Conservation (phyloP, 768 basidiomycete genomes). For the Agrocybe pediades region DNA sequence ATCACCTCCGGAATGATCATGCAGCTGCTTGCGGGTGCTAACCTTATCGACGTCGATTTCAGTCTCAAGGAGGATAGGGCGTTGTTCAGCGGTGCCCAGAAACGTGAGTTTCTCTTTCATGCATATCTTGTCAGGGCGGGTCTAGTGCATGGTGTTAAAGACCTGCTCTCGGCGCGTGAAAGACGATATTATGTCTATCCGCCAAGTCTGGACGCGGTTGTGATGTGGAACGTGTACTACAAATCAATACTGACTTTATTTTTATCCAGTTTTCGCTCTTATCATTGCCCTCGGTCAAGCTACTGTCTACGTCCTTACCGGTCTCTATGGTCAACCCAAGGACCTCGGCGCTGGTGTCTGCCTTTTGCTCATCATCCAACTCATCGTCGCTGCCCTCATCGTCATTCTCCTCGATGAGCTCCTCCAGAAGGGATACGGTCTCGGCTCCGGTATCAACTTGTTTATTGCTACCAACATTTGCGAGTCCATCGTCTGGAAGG, state of each 20-base stretch:
- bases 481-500: constrained; percentile 99
- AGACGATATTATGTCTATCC: background rate
- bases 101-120: constrained; percentile 59
- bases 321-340: constrained; percentile 91
- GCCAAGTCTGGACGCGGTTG: too few relatives aligned
- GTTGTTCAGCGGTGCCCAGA: constrained; percentile 94
- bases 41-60: constrained; percentile 97
- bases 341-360: constrained; percentile 97
- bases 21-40: constrained; percentile 97
- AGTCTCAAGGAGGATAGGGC: constrained; percentile 96
- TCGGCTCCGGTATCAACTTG: constrained; percentile 96
- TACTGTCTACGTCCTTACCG: constrained; percentile 95
- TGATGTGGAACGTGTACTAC: background rate
- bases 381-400: constrained; percentile 90
- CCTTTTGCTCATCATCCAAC: constrained; percentile 94
- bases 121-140: background rate
- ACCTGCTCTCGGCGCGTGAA: background rate
- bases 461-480: constrained; percentile 99
- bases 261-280: constrained; percentile 83
- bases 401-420: constrained; percentile 99
- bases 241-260: background rate
- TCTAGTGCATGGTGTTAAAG: background rate
- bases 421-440: constrained; percentile 98
- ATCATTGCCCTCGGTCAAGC: constrained; percentile 96
- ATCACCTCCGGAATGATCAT: constrained; percentile 99